These are phyloP conservation scores for Chytriomyces confervae DNA, from an alignment of 192 early-diverging fungal genomes.

Conservation along the genomic window DNA sequence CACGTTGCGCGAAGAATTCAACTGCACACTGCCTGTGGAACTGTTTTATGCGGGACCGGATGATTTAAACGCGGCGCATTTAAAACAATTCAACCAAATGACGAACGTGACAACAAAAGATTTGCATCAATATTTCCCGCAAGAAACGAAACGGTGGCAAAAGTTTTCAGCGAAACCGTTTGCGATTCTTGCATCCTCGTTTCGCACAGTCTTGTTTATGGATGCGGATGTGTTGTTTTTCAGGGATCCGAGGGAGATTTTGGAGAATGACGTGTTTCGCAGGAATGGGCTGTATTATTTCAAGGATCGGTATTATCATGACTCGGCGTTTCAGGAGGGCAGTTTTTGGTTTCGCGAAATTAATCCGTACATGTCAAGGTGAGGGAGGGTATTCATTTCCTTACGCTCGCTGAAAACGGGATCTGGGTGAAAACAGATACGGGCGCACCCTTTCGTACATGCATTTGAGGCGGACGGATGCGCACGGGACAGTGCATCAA, in stretches of 20 bases:
- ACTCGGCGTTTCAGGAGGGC: neutral
- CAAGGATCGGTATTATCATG: slow-evolving; percentile 55
- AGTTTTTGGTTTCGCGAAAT: slow-evolving; percentile 1
- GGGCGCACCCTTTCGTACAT: neutral
- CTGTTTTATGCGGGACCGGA: neutral
- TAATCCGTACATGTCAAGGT: neutral
- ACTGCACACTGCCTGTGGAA: neutral
- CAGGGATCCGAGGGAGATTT: slow-evolving; percentile 58
- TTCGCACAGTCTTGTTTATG: slow-evolving; percentile 67
- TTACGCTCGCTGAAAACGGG: neutral
- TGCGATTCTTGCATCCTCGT: slow-evolving; percentile 64
- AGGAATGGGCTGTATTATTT: slow-evolving; percentile 63
- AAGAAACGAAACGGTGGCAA: neutral
- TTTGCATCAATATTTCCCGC: neutral
- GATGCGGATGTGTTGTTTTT: slow-evolving; percentile 74
- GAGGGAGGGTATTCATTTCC: too few species aligned
- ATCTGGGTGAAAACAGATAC: neutral
- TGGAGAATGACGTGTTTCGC: slow-evolving; percentile 42
- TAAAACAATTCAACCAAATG: neutral
- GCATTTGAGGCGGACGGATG: neutral
- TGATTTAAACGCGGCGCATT: neutral
- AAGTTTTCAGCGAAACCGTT: slow-evolving; percentile 60
- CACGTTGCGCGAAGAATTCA: neutral
- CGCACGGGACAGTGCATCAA: neutral
- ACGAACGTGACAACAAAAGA: neutral